A percentile compares a stretch with the other conserved stretches of the same genome.
phyloP scores from a whole-genome alignment of 164 flowering plant genomes.

The Piper betle region DNA sequence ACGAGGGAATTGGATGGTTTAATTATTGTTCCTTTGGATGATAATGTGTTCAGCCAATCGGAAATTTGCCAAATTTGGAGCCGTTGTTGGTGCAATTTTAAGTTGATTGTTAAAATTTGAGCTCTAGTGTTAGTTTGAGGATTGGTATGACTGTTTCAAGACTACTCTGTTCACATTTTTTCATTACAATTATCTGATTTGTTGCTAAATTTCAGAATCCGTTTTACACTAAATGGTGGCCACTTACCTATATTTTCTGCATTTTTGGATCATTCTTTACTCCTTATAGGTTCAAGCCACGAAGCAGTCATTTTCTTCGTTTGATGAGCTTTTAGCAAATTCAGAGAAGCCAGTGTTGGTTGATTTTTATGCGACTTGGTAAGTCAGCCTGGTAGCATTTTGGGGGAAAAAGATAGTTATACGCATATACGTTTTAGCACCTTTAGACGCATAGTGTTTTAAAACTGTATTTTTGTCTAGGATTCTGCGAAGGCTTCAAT shows the following conservation, averaged over 20 bases:
- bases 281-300: slow-evolving; percentile 58
- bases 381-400: slow-evolving; percentile 5
- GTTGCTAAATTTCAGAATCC: neutral
- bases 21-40: too few relatives aligned
- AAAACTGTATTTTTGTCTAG: neutral
- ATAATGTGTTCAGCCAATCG: too few relatives aligned
- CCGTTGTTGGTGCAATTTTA: too few relatives aligned
- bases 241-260: neutral
- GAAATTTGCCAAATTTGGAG: too few relatives aligned
- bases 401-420: neutral
- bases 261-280: slow-evolving; percentile 1
- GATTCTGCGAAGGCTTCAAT: too few relatives aligned
- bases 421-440: neutral
- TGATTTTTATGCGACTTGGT: slow-evolving; percentile 97
- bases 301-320: slow-evolving; percentile 61
- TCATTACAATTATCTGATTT: too few relatives aligned
- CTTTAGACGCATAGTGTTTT: neutral
- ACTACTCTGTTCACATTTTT: too few relatives aligned
- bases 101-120: too few relatives aligned
- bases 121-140: too few relatives aligned
- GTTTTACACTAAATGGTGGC: neutral
- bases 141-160: too few relatives aligned
- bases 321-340: slow-evolving; percentile 65
- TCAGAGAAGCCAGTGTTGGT: slow-evolving; percentile 81
- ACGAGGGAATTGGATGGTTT: too few relatives aligned